These are phyloP conservation scores for Lachancea thermotolerans DNA, from an alignment of 805 yeast species.

Conservation along the genomic window DNA sequence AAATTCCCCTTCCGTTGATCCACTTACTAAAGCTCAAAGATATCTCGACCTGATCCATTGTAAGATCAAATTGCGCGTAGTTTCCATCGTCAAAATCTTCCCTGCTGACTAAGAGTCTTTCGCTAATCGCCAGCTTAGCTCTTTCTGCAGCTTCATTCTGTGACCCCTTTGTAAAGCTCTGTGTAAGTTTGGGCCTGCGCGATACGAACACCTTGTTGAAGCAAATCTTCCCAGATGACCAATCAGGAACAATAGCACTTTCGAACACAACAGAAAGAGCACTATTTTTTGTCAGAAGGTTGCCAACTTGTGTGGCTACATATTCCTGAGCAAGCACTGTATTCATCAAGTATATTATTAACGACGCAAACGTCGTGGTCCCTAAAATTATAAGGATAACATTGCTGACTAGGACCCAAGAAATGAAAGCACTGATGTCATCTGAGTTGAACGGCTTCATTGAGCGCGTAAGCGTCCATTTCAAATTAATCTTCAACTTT, in stretches of 20 bases:
- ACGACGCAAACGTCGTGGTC: slow-evolving; percentile 87
- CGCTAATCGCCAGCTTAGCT: slow-evolving; percentile 35
- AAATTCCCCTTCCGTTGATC: slow-evolving; percentile 83
- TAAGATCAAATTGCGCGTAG: slow-evolving; percentile 90
- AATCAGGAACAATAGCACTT: slow-evolving; percentile 88
- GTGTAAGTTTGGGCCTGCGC: slow-evolving; percentile 56
- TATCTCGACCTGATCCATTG: slow-evolving; percentile 77
- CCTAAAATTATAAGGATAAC: slow-evolving; percentile 71
- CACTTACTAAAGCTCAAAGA: slow-evolving; percentile 79
- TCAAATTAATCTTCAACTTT: slow-evolving; percentile 42
- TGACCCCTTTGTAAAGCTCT: slow-evolving; percentile 59
- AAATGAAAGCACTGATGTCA: slow-evolving; percentile 81
- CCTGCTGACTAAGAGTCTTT: slow-evolving; percentile 26
- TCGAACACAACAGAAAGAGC: slow-evolving; percentile 83
- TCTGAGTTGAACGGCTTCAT: slow-evolving; percentile 87
- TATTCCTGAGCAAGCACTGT: slow-evolving; percentile 55
- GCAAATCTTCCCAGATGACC: slow-evolving; percentile 81
- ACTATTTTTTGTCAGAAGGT: slow-evolving; percentile 74
- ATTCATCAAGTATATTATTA: slow-evolving; percentile 67
- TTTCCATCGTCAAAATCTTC: slow-evolving; percentile 75
- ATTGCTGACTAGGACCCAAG: slow-evolving; percentile 90
- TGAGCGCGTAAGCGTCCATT: slow-evolving; percentile 71
- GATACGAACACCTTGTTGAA: slow-evolving; percentile 83
- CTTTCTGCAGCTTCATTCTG: slow-evolving; percentile 64
- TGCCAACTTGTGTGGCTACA: slow-evolving; percentile 76